These are phyloP conservation scores for Phalaenopsis hybrid DNA, from an alignment of 116 monocot genomes.

Conservation along the genomic window DNA sequence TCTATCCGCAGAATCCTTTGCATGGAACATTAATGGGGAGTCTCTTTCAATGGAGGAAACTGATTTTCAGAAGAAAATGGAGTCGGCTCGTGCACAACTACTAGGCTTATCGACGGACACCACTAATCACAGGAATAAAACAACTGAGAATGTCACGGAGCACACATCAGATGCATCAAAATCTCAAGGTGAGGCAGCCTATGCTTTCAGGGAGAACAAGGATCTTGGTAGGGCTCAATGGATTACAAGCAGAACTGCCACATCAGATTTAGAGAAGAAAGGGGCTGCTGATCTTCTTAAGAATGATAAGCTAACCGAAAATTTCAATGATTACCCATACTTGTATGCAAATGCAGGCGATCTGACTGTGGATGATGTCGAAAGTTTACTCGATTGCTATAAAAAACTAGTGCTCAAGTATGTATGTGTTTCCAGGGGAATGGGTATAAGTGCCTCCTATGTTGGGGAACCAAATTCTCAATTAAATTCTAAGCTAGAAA, in stretches of 20 bases:
- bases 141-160: conserved; percentile 15
- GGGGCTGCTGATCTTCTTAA: conserved; percentile 62
- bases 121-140: conserved; percentile 19
- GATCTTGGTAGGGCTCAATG: conserved; percentile 6
- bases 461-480: conserved; percentile 8
- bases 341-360: conserved; percentile 73
- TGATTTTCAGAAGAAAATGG: conserved; percentile 78
- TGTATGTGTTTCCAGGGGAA: conserved; percentile 63
- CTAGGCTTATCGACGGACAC: conserved; percentile 35
- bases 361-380: conserved; percentile 74
- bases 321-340: conserved; percentile 85
- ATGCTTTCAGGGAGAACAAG: conserved; percentile 15
- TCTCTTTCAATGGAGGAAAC: conserved; percentile 75
- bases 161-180: conserved; percentile 16
- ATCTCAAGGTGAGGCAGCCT: conserved; percentile 16
- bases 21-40: conserved; percentile 70
- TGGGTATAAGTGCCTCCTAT: conserved; percentile 23
- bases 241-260: conserved; percentile 17
- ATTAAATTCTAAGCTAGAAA: conserved; percentile 5
- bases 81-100: conserved; percentile 51
- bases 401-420: conserved; percentile 78
- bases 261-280: conserved; percentile 53
- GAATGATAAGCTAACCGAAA: conserved; percentile 40
- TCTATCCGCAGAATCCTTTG: conserved; percentile 79
- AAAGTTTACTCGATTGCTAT: conserved; percentile 66